phyloP scores from a whole-genome alignment of 768 basidiomycete species.

The Rhizopogon salebrosus region DNA sequence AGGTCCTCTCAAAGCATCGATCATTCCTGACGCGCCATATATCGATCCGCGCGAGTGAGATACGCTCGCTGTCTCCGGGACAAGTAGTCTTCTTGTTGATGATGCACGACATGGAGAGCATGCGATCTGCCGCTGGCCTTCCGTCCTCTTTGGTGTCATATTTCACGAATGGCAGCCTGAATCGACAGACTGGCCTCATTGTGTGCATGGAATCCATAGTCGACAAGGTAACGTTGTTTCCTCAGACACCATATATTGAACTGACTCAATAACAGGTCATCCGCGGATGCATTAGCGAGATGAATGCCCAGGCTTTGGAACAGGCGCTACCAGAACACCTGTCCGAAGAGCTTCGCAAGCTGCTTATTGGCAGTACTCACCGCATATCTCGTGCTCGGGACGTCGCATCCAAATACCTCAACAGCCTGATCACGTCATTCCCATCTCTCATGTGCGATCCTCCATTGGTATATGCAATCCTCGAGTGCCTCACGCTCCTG shows the following conservation, averaged over 20 bases:
- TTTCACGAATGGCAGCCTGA: constrained; percentile 83
- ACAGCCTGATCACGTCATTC: constrained; percentile 83
- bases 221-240: constrained; percentile 56
- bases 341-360: constrained; percentile 65
- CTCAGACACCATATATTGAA: not conserved
- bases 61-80: constrained; percentile 70
- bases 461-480: constrained; percentile 78
- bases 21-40: constrained; percentile 59
- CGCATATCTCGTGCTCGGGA: constrained; percentile 77
- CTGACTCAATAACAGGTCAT: constrained; percentile 56
- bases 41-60: constrained; percentile 58
- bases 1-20: constrained; percentile 74
- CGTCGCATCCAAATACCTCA: constrained; percentile 77
- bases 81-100: constrained; percentile 83
- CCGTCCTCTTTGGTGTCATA: constrained; percentile 83
- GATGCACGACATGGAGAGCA: constrained; percentile 83
- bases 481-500: constrained; percentile 88
- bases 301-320: constrained; percentile 70
- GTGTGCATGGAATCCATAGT: constrained; percentile 83
- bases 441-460: constrained; percentile 93
- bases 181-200: constrained; percentile 60
- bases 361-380: constrained; percentile 79
- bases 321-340: constrained; percentile 71
- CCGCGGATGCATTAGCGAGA: constrained; percentile 61
- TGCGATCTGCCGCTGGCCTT: constrained; percentile 75